Conservation (phyloP, 2,329 filamentous ascomycete species). For the Sporothrix sp. region DNA sequence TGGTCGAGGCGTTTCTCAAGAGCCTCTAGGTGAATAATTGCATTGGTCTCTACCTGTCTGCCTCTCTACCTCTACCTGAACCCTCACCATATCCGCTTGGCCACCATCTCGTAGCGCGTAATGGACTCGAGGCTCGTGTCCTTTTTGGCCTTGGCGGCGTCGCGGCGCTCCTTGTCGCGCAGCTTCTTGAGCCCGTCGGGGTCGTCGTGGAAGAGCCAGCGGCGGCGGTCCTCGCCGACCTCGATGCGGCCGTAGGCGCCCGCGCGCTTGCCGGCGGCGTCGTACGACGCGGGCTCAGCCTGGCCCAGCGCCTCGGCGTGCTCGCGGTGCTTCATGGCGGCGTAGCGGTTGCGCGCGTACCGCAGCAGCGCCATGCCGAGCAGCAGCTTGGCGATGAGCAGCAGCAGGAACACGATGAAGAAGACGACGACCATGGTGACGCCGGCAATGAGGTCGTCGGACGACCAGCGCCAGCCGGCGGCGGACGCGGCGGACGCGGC, state of each 20-base stretch:
- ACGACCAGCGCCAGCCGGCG: conserved; percentile 34
- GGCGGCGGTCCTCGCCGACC: conserved; percentile 74
- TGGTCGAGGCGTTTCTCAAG: conserved; percentile 58
- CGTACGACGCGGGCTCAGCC: conserved; percentile 44
- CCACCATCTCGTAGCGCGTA: conserved; percentile 85
- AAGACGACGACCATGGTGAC: conserved; percentile 81
- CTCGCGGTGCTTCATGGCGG: conserved; percentile 66
- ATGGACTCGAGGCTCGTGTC: conserved; percentile 56
- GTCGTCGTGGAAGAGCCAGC: conserved; percentile 82
- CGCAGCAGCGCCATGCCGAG: conserved; percentile 80
- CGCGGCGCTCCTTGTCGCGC: conserved; percentile 53
- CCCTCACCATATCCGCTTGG: conserved; percentile 87
- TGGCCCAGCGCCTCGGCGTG: conserved; percentile 36
- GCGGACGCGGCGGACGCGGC: conserved; percentile 19
- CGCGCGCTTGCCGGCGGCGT: conserved; percentile 62
- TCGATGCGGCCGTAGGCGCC: conserved; percentile 82
- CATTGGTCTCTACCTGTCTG: conserved; percentile 15
- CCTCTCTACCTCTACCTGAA: not conserved
- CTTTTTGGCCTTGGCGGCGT: conserved; percentile 45
- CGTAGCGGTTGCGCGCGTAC: conserved; percentile 70
- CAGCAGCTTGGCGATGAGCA: conserved; percentile 75
- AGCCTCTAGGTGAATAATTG: no score
- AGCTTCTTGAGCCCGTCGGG: conserved; percentile 55
- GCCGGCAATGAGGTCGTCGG: conserved; percentile 65
- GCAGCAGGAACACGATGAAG: conserved; percentile 71